Evolutionary conservation across 129 eudicot species (phyloP).

Genomic region (Kitagawia praeruptora): DNA sequence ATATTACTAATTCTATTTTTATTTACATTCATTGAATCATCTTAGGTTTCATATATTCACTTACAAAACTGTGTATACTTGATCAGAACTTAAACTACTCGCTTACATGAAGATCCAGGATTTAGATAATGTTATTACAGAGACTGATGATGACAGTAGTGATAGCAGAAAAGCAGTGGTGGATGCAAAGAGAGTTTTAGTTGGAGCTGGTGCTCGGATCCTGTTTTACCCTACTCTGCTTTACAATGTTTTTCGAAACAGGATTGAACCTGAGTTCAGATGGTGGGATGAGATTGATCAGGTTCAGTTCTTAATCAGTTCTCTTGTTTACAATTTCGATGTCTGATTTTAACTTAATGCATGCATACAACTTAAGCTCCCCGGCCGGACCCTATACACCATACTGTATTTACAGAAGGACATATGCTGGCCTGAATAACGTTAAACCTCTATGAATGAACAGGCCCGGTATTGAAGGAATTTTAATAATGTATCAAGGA

Average conservation of each 20-base stretch:
- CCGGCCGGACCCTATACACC: neutral
- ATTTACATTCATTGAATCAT: too few species aligned
- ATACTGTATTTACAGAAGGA: too few species aligned
- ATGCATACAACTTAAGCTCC: neutral
- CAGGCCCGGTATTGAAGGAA: too few species aligned
- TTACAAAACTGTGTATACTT: neutral
- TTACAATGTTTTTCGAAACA: conserved; percentile 73
- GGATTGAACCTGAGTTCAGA: conserved; percentile 61
- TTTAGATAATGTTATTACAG: conserved; percentile 34
- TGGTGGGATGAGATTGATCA: conserved; percentile 93
- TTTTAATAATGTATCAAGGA: too few species aligned
- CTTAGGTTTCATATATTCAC: neutral
- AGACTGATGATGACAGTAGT: conserved; percentile 12
- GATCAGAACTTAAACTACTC: neutral
- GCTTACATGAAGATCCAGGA: conserved; percentile 64
- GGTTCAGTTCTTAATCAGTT: conserved; percentile 23
- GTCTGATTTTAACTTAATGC: neutral
- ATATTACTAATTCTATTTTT: neutral
- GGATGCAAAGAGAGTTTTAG: conserved; percentile 69
- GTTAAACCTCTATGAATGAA: too few species aligned
- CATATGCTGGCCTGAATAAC: too few species aligned
- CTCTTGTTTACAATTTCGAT: neutral
- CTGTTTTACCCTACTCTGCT: conserved; percentile 85
- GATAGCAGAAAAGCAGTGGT: conserved; percentile 24
- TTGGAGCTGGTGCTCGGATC: conserved; percentile 94